phyloP scores from a whole-genome alignment of 768 basidiomycete genomes.

The Cystoderma amianthinum region DNA sequence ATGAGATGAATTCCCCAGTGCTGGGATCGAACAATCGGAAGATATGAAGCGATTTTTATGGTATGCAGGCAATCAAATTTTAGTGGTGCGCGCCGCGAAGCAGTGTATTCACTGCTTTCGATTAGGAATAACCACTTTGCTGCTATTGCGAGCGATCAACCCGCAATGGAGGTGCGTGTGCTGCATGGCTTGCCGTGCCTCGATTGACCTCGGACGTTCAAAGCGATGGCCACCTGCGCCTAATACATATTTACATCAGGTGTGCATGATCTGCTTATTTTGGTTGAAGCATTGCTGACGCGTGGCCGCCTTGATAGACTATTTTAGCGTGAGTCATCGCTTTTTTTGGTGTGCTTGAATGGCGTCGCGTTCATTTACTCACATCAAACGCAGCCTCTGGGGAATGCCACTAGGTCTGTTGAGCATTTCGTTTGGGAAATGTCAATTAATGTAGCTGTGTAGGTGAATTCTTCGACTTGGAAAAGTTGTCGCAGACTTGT shows the following conservation, averaged over 20 bases:
- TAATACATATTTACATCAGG: slow-evolving; percentile 50
- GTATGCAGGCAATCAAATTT: slow-evolving; percentile 22
- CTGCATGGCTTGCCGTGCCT: not conserved
- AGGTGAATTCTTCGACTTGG: slow-evolving; percentile 73
- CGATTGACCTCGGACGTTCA: not conserved
- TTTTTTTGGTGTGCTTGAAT: not conserved
- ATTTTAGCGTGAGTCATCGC: not conserved
- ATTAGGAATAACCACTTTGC: slow-evolving; percentile 66
- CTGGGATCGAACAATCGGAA: slow-evolving; percentile 62
- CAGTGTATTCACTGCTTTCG: too few relatives aligned
- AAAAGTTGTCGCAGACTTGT: slow-evolving; percentile 50
- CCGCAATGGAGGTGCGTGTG: slow-evolving; percentile 47
- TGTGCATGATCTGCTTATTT: slow-evolving; percentile 16
- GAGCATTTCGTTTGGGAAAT: not conserved
- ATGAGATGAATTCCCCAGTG: slow-evolving; percentile 25
- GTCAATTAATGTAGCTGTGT: too few relatives aligned
- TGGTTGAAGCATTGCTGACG: too few relatives aligned
- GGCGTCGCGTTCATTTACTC: not conserved
- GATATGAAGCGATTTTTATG: slow-evolving; percentile 73
- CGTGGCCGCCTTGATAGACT: too few relatives aligned
- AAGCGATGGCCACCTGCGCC: slow-evolving; percentile 51
- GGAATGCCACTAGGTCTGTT: slow-evolving; percentile 65
- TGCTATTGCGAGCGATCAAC: slow-evolving; percentile 63
- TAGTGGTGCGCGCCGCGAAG: too few relatives aligned
- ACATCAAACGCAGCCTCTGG: slow-evolving; percentile 39